Percentiles rank a stretch among this genome's conserved stretches.
These are phyloP conservation scores for Oldenlandia corymbosa DNA, from an alignment of 257 asterid species.

Conservation along the genomic window DNA sequence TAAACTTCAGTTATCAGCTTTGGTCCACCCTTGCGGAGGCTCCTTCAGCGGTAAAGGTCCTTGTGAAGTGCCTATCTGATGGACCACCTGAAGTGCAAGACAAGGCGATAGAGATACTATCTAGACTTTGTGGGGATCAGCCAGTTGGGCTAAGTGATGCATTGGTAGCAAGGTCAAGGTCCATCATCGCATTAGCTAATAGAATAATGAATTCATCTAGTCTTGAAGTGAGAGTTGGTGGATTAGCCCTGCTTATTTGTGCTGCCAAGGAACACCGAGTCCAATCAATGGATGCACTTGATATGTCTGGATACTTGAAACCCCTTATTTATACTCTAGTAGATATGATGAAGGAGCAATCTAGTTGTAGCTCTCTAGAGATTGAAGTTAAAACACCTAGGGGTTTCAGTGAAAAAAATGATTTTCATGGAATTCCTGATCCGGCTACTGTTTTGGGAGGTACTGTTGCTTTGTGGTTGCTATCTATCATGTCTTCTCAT, in stretches of 20 bases:
- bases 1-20: slow-evolving; percentile 33
- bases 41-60: slow-evolving; percentile 60
- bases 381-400: slow-evolving; percentile 46
- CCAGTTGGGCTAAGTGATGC: slow-evolving; percentile 49
- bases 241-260: slow-evolving; percentile 55
- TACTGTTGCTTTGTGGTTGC: slow-evolving; percentile 74
- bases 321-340: slow-evolving; percentile 61
- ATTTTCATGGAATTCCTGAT: slow-evolving; percentile 53
- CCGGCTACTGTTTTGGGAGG: slow-evolving; percentile 66
- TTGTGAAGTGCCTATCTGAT: slow-evolving; percentile 58
- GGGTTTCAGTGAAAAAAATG: slow-evolving; percentile 41
- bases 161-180: slow-evolving; percentile 42
- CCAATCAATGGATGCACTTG: slow-evolving; percentile 49
- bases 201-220: slow-evolving; percentile 65
- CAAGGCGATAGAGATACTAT: slow-evolving; percentile 62
- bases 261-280: slow-evolving; percentile 61
- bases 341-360: slow-evolving; percentile 62
- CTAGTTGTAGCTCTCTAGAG: slow-evolving; percentile 39
- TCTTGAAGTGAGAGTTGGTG: slow-evolving; percentile 79
- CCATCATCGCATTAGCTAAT: slow-evolving; percentile 57
- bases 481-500: slow-evolving; percentile 56
- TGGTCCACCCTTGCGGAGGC: slow-evolving; percentile 52
- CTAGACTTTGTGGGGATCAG: slow-evolving; percentile 67
- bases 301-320: slow-evolving; percentile 62
- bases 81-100: slow-evolving; percentile 63